Percentiles rank a stretch among this genome's conserved stretches.
Evolutionary conservation across 805 yeast species (phyloP).

Genomic region (Candida wancherniae): DNA sequence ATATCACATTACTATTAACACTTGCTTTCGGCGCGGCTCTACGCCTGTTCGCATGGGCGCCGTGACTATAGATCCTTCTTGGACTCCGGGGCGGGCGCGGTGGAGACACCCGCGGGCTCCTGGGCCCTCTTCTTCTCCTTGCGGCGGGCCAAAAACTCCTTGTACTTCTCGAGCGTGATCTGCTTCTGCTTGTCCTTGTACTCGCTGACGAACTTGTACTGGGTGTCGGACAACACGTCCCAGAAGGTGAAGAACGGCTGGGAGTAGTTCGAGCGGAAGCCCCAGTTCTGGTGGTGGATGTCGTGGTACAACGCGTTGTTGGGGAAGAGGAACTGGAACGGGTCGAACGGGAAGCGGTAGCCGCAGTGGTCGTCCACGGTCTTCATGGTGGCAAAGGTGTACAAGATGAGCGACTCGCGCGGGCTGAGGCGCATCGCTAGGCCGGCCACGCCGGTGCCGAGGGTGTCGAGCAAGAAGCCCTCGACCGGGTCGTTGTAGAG

Average conservation of each 20-base stretch:
- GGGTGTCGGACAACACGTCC: constrained; percentile 73
- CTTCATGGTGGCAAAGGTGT: constrained; percentile 86
- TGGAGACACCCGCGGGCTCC: constrained; percentile 2
- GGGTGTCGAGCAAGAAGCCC: constrained; percentile 86
- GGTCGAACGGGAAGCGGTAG: constrained; percentile 87
- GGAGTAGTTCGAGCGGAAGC: constrained; percentile 85
- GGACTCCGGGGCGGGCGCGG: constrained; percentile 1
- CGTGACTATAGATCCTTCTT: constrained; percentile 2
- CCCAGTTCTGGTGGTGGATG: constrained; percentile 95
- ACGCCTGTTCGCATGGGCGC: no score
- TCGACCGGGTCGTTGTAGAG: constrained; percentile 90
- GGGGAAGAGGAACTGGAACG: constrained; percentile 87
- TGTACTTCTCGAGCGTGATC: constrained; percentile 64
- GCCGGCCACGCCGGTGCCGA: constrained; percentile 85
- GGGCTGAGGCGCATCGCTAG: constrained; percentile 59
- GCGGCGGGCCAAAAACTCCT: constrained; percentile 41
- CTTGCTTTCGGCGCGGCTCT: no score
- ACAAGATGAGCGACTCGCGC: constrained; percentile 71
- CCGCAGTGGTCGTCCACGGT: constrained; percentile 99
- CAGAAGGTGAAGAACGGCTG: constrained; percentile 96
- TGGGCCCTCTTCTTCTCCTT: constrained; percentile 8
- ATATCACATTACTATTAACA: no score
- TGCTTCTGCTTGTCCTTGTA: constrained; percentile 63
- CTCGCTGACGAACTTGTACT: constrained; percentile 56
- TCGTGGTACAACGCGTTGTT: constrained; percentile 95